Evolutionary conservation across 2,329 filamentous ascomycete species (phyloP).

Genomic region (Lachnellula occidentalis): DNA sequence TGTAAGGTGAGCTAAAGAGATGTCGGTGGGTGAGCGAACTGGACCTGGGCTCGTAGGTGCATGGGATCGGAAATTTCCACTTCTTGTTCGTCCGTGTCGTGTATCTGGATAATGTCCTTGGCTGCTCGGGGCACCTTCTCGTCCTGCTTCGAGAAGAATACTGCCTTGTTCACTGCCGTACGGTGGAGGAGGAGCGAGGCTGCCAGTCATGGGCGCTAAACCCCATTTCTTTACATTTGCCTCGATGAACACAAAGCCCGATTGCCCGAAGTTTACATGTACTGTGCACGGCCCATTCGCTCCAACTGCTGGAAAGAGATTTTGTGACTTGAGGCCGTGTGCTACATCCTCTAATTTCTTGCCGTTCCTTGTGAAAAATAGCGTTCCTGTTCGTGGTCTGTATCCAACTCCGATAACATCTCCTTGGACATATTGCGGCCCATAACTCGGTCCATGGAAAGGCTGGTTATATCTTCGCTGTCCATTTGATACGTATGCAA

Average conservation of each 20-base stretch:
- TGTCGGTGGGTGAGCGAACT: conserved; percentile 86
- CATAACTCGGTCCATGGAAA: conserved; percentile 74
- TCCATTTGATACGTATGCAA: conserved; percentile 86
- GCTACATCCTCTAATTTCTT: conserved; percentile 94
- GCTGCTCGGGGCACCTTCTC: conserved; percentile 47
- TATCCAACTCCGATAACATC: conserved; percentile 96
- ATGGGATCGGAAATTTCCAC: conserved; percentile 68
- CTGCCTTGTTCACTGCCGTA: conserved; percentile 97
- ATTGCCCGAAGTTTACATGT: conserved; percentile 96
- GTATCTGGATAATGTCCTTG: conserved; percentile 35
- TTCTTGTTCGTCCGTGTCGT: conserved; percentile 66
- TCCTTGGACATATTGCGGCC: conserved; percentile 79
- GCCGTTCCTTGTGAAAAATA: conserved; percentile 98
- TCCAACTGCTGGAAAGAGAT: conserved; percentile 96
- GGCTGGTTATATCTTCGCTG: conserved; percentile 89
- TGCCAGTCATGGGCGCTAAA: conserved; percentile 90
- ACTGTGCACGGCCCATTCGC: conserved; percentile 89
- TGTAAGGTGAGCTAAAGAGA: conserved; percentile 82
- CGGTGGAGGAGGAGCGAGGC: conserved; percentile 87
- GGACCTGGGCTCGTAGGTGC: conserved; percentile 83
- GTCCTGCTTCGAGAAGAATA: conserved; percentile 83
- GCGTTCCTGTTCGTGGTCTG: conserved; percentile 83
- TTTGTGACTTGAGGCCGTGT: conserved; percentile 88
- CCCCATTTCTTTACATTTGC: conserved; percentile 99
- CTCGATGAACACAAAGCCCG: conserved; percentile 98